Evolutionary conservation across 2,329 filamentous ascomycete species (phyloP).

Genomic region (Fusarium anthophilum): DNA sequence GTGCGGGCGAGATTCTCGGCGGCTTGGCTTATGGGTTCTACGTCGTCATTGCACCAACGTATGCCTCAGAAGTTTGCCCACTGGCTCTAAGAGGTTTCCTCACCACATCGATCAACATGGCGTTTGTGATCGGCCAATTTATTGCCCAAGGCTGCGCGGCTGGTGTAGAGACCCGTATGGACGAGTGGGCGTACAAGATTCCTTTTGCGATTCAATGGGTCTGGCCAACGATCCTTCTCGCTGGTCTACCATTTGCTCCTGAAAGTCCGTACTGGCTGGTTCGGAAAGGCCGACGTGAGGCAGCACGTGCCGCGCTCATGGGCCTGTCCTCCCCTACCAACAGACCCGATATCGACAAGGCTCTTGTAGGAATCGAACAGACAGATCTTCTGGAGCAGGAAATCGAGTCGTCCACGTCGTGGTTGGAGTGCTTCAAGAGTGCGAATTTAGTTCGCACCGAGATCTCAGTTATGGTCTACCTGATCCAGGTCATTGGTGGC

Average conservation of each 20-base stretch:
- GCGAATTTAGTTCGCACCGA: constrained; percentile 56
- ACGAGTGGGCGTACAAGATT: constrained; percentile 49
- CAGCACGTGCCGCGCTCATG: constrained; percentile 40
- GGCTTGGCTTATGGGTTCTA: not conserved
- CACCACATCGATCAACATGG: constrained; percentile 54
- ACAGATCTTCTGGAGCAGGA: constrained; percentile 56
- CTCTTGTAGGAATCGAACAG: constrained; percentile 74
- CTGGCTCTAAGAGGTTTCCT: constrained; percentile 52
- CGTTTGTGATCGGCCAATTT: constrained; percentile 54
- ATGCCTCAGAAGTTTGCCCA: constrained; percentile 56
- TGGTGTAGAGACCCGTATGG: constrained; percentile 36
- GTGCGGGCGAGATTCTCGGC: not conserved
- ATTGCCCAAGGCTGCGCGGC: constrained; percentile 38
- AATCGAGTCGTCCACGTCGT: constrained; percentile 50
- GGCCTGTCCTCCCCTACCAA: constrained; percentile 46
- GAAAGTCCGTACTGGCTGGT: constrained; percentile 49
- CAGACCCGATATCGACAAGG: constrained; percentile 53
- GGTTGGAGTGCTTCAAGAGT: constrained; percentile 59
- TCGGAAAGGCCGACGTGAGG: constrained; percentile 39
- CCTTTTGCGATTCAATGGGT: constrained; percentile 52
- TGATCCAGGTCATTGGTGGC: constrained; percentile 52
- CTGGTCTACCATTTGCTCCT: constrained; percentile 43
- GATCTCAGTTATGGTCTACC: constrained; percentile 54
- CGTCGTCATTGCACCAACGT: constrained; percentile 45
- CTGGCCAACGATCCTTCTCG: constrained; percentile 43